Base-by-base conservation (phyloP, 2,329 filamentous ascomycete species). In the Graphium sp. region DNA sequence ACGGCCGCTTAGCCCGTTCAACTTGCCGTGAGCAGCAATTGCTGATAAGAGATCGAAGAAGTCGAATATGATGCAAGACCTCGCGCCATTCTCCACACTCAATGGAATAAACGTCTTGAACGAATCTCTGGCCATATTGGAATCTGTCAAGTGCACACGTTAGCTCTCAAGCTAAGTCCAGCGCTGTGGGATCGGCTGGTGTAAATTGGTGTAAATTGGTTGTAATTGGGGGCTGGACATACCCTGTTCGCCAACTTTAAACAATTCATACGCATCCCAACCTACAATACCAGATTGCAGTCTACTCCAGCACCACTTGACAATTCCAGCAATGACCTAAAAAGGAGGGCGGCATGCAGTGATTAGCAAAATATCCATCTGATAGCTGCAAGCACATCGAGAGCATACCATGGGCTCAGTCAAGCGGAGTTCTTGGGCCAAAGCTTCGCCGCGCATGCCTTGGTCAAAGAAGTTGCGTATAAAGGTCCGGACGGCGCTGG, bases 271-370 rank as follows among this genome's bases (percentile, higher is more conserved):
- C 23, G 83, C 83, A 44, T 94, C 84, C 89, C 89, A 95, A 33
- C 83, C 84, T 20, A 98, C 85, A 10, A 98, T 74, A 44, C 89
- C 89, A 34, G 84, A 83, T 23, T 78, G 72, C 28, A 98, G 60
- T 54, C 89, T 73, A 49, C 82, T 85, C 89, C 89, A 98, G 52
- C 87, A 95, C 89, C 89, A 98, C 60, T 95, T 98, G 38, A 89
- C 64, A 23, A 94, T 84, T 42, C 85, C 89, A 38, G 84, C 85
- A 30, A 98, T 68, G 32, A 92, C 84, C 83, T 93, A 37, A 30
- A 4, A 29, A n/a, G 5, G 23, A 16, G 16, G 5, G 18, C 13
- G 24, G 5, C 3, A 15, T 13, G 6, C 28, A 6, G 15, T 12
- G 19, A 18, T 24, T 17, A 24, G 13, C 18, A 22, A 17, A 20